phyloP scores from a whole-genome alignment of 306 rosid genomes.

The Sindora glabra region DNA sequence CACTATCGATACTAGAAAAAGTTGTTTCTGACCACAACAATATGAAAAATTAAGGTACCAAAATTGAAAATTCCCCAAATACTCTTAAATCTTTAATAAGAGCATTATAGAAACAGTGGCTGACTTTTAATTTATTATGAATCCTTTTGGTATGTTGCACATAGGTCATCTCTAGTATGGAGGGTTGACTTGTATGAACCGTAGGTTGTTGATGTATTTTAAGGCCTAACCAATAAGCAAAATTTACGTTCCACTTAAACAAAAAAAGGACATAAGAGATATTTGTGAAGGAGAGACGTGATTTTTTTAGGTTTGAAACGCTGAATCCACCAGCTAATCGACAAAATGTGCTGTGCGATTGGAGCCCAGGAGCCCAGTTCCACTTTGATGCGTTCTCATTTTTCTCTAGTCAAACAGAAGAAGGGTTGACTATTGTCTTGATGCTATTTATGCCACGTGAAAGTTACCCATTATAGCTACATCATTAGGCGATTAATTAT shows the following conservation, averaged over 20 bases:
- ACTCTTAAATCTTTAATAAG: background rate
- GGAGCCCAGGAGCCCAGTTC: conserved; percentile 6
- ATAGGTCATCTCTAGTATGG: background rate
- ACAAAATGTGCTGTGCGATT: background rate
- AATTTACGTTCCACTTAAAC: conserved; percentile 11
- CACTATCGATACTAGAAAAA: background rate
- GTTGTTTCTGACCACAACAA: background rate
- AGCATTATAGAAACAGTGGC: background rate
- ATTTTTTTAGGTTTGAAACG: background rate
- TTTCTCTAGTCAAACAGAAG: too few species aligned
- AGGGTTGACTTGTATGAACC: background rate
- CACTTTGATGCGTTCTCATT: background rate
- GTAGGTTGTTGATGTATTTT: too few species aligned
- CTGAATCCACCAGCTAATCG: background rate
- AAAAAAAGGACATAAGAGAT: background rate
- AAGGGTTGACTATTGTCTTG: too few species aligned
- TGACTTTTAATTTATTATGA: background rate
- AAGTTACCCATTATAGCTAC: conserved; percentile 4
- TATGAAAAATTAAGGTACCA: background rate
- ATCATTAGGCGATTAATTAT: background rate
- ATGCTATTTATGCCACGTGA: background rate
- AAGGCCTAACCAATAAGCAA: background rate
- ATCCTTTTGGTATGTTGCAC: background rate
- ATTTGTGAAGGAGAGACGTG: conserved; percentile 10
- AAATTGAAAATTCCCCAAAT: background rate